phyloP scores from a whole-genome alignment of 768 basidiomycete genomes.

The Lentinus brumalis region DNA sequence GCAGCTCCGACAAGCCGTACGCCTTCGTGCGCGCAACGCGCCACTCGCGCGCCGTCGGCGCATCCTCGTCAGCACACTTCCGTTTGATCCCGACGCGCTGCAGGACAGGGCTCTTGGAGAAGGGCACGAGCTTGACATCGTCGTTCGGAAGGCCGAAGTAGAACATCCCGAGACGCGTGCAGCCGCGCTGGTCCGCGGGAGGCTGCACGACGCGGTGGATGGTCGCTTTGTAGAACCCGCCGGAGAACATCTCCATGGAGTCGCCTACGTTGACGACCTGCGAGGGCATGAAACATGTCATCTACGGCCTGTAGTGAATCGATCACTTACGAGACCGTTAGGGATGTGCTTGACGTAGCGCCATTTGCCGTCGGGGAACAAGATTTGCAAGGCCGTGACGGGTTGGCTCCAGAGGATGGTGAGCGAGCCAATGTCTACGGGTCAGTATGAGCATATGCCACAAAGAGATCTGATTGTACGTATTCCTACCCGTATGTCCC shows the following conservation, averaged over 20 bases:
- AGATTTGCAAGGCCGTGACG: constrained; percentile 36
- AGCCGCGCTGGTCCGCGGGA: constrained; percentile 34
- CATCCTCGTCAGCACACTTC: constrained; percentile 28
- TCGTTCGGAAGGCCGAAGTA: constrained; percentile 39
- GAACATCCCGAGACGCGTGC: constrained; percentile 36
- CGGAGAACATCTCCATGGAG: constrained; percentile 35
- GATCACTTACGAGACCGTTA: constrained; percentile 35
- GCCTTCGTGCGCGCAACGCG: constrained; percentile 30
- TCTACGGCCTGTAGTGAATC: not conserved
- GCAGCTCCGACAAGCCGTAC: constrained; percentile 33
- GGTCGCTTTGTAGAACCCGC: constrained; percentile 38
- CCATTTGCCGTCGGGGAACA: constrained; percentile 37
- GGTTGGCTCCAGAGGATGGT: constrained; percentile 41
- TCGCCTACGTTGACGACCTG: constrained; percentile 45
- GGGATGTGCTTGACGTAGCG: constrained; percentile 38
- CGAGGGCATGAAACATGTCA: not conserved
- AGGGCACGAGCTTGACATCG: constrained; percentile 31
- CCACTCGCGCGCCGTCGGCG: constrained; percentile 34
- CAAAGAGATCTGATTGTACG: too few species aligned
- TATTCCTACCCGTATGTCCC: constrained; percentile 34
- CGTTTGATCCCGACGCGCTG: constrained; percentile 32
- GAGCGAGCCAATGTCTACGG: constrained; percentile 34
- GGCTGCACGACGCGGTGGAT: constrained; percentile 41
- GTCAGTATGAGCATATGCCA: not conserved
- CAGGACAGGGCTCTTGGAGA: constrained; percentile 35